Evolutionary conservation across 768 basidiomycete species (phyloP).

Genomic region (Leccinum obscurum): DNA sequence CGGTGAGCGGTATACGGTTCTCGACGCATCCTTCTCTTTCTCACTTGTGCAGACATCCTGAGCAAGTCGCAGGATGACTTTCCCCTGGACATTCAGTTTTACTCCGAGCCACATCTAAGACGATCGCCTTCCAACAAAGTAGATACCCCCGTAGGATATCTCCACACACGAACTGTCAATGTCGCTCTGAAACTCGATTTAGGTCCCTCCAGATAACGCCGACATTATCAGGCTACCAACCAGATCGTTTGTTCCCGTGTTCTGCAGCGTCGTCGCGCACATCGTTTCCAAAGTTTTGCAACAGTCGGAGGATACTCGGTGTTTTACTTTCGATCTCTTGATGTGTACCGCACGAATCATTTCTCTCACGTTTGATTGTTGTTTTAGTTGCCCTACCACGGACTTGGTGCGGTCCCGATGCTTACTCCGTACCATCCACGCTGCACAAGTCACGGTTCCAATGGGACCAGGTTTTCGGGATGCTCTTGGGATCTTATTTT

Average conservation of each 20-base stretch:
- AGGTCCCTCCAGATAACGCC: constrained; percentile 37
- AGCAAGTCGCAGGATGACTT: constrained; percentile 36
- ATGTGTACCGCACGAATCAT: constrained; percentile 42
- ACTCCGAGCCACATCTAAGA: constrained; percentile 38
- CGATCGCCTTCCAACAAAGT: constrained; percentile 32
- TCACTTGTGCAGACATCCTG: constrained; percentile 35
- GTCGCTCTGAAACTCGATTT: constrained; percentile 16
- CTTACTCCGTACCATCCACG: constrained; percentile 42
- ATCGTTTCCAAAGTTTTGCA: constrained; percentile 43
- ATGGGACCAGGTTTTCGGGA: constrained; percentile 25
- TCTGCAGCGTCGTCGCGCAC: constrained; percentile 49
- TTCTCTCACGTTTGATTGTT: constrained; percentile 43
- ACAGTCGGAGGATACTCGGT: constrained; percentile 44
- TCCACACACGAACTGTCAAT: constrained; percentile 1
- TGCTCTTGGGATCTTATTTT: constrained; percentile 34
- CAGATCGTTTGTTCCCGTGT: constrained; percentile 42
- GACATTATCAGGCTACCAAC: constrained; percentile 40
- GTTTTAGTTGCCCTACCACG: constrained; percentile 38
- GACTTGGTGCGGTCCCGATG: constrained; percentile 37
- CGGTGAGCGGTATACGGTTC: constrained; percentile 3
- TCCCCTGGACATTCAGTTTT: constrained; percentile 41
- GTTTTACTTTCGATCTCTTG: constrained; percentile 50
- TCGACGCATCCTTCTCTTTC: constrained; percentile 1
- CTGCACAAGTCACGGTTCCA: constrained; percentile 27
- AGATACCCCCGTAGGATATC: constrained; percentile 34